Conservation (phyloP, 441 rosid species). For the Arabidopsis hybrid region DNA sequence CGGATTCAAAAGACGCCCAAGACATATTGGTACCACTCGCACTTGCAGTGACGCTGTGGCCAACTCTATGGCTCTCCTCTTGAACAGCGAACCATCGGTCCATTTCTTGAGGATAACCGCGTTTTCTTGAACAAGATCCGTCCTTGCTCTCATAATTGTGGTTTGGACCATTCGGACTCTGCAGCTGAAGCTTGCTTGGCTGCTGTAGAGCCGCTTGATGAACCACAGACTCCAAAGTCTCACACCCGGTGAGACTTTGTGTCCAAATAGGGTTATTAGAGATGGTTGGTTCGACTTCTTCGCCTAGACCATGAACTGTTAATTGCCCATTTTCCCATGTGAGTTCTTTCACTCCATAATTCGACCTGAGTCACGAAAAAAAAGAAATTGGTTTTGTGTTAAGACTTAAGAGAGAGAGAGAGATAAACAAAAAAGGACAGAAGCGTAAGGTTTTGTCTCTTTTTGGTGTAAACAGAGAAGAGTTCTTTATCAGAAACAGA, state of each 20-base stretch:
- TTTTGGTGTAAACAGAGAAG: conserved; percentile 28
- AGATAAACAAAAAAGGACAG: conserved; percentile 1
- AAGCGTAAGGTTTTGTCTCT: conserved; percentile 26
- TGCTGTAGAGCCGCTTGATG: conserved; percentile 59
- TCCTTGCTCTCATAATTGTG: conserved; percentile 28
- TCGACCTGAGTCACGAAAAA: conserved; percentile 51
- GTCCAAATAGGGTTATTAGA: conserved; percentile 49
- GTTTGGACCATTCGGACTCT: conserved; percentile 21
- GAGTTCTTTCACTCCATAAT: conserved; percentile 66
- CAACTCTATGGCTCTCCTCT: conserved; percentile 43
- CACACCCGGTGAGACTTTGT: conserved; percentile 43
- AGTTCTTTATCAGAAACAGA: conserved; percentile 38
- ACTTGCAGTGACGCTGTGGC: conserved; percentile 46
- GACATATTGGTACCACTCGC: conserved; percentile 46
- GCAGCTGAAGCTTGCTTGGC: conserved; percentile 30
- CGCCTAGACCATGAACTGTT: conserved; percentile 62
- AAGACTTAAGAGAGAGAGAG: not conserved
- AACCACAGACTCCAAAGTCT: conserved; percentile 73
- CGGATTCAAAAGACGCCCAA: conserved; percentile 52
- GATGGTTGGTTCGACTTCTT: conserved; percentile 38
- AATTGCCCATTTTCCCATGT: conserved; percentile 75
- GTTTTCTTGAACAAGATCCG: conserved; percentile 47
- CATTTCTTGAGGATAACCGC: conserved; percentile 36
- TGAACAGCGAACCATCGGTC: conserved; percentile 37
- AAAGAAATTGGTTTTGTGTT: not conserved